phyloP scores from a whole-genome alignment of 345 rosid species.

The Lepidium africanum region DNA sequence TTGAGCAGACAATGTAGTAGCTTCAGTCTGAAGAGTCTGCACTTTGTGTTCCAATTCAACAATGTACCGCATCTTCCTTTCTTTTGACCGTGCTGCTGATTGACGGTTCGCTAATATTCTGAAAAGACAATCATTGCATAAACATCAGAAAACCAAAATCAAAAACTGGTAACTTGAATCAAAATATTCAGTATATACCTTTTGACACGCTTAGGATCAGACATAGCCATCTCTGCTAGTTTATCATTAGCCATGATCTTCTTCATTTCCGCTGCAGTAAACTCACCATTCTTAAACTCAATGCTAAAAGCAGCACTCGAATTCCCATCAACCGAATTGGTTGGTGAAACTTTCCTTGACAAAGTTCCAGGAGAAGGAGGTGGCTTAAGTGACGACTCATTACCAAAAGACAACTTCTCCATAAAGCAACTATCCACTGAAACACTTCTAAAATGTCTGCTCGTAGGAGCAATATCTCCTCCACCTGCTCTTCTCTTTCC shows the following conservation, averaged over 20 bases:
- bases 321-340: conserved; percentile 58
- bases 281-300: conserved; percentile 88
- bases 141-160: background rate
- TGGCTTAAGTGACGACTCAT: conserved; percentile 69
- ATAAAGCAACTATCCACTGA: conserved; percentile 87
- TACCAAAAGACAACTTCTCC: conserved; percentile 66
- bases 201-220: conserved; percentile 88
- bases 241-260: conserved; percentile 95
- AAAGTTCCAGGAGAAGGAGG: conserved; percentile 72
- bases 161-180: background rate
- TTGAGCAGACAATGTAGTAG: conserved; percentile 93
- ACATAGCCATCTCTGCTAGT: conserved; percentile 80
- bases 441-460: conserved; percentile 81
- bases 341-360: conserved; percentile 62
- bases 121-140: background rate
- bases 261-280: conserved; percentile 74
- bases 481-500: conserved; percentile 67
- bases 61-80: conserved; percentile 89
- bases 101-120: conserved; percentile 93
- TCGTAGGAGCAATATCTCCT: conserved; percentile 62
- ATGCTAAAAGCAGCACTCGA: conserved; percentile 54
- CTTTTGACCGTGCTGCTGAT: conserved; percentile 96
- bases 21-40: conserved; percentile 94
- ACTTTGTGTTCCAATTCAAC: conserved; percentile 94
- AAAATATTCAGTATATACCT: conserved; percentile 33